Percentiles rank a stretch among this genome's conserved stretches.
Conservation (phyloP, 768 basidiomycete genomes). For the Podaxis pistillaris region DNA sequence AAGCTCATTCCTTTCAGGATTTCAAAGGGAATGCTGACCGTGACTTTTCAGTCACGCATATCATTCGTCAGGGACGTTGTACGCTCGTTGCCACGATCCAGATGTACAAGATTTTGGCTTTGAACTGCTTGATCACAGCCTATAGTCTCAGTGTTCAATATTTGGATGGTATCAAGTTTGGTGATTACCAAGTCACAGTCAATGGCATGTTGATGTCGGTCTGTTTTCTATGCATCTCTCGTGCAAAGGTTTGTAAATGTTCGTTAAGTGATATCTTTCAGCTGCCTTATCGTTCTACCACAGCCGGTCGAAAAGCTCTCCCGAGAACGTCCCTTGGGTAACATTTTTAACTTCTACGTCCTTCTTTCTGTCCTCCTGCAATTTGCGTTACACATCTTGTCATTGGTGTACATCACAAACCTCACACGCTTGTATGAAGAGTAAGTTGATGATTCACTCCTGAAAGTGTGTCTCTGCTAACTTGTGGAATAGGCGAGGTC, state of each 20-base stretch:
- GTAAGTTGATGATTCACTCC: slow-evolving; percentile 40
- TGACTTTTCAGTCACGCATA: slow-evolving; percentile 73
- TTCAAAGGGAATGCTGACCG: slow-evolving; percentile 3
- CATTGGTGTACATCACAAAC: slow-evolving; percentile 91
- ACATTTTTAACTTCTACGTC: slow-evolving; percentile 97
- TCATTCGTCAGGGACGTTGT: slow-evolving; percentile 97
- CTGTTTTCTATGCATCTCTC: slow-evolving; percentile 97
- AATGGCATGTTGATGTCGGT: slow-evolving; percentile 98
- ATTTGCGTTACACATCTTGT: slow-evolving; percentile 89
- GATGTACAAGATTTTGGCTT: slow-evolving; percentile 99
- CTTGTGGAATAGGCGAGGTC: slow-evolving; percentile 47
- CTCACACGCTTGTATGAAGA: slow-evolving; percentile 76
- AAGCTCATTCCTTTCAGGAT: slow-evolving; percentile 30
- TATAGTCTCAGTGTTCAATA: slow-evolving; percentile 98
- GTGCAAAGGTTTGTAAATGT: slow-evolving; percentile 74
- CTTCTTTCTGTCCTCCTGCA: slow-evolving; percentile 88
- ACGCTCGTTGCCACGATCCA: slow-evolving; percentile 98
- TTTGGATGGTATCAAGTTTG: slow-evolving; percentile 98
- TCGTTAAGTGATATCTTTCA: neutral
- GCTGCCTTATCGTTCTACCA: neutral
- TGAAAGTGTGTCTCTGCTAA: neutral
- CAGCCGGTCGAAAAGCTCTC: slow-evolving; percentile 97
- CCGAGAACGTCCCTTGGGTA: slow-evolving; percentile 87
- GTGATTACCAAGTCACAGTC: slow-evolving; percentile 97
- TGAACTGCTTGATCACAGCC: slow-evolving; percentile 98